These are phyloP conservation scores for Termitomyces heimii DNA, from an alignment of 768 basidiomycete genomes.

Conservation along the genomic window DNA sequence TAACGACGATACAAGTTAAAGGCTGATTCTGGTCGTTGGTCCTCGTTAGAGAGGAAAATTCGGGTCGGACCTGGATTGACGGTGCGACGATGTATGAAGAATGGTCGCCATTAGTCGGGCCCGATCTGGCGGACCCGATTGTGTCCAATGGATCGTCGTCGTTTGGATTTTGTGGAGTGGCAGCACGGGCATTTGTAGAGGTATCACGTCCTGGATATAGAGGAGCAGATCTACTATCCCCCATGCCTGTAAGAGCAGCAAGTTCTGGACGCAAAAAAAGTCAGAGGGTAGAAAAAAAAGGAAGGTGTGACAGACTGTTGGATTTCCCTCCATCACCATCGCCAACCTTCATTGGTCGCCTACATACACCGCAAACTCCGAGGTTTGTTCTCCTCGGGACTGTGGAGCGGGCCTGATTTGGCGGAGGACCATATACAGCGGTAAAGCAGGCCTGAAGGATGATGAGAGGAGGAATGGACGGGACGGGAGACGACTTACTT, in stretches of 20 bases:
- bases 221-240: slow-evolving; percentile 45
- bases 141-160: slow-evolving; percentile 85
- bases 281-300: slow-evolving; percentile 6
- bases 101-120: slow-evolving; percentile 35
- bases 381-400: slow-evolving; percentile 69
- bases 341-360: slow-evolving; percentile 93
- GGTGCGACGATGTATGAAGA: slow-evolving; percentile 81
- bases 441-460: slow-evolving; percentile 81
- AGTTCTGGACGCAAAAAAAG: slow-evolving; percentile 53
- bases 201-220: slow-evolving; percentile 71
- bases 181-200: slow-evolving; percentile 35
- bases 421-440: slow-evolving; percentile 90
- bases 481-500: slow-evolving; percentile 40
- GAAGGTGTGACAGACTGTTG: slow-evolving; percentile 62
- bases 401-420: slow-evolving; percentile 46
- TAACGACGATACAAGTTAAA: slow-evolving; percentile 88
- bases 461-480: slow-evolving; percentile 1
- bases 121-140: slow-evolving; percentile 41
- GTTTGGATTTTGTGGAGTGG: slow-evolving; percentile 55
- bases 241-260: slow-evolving; percentile 90
- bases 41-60: slow-evolving; percentile 79
- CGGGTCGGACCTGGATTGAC: slow-evolving; percentile 88
- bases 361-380: slow-evolving; percentile 95
- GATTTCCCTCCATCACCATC: slow-evolving; percentile 82
- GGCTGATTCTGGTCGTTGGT: slow-evolving; percentile 69